Base-by-base conservation (phyloP, 1,284 basidiomycete genomes). In the Trametes versicolor region DNA sequence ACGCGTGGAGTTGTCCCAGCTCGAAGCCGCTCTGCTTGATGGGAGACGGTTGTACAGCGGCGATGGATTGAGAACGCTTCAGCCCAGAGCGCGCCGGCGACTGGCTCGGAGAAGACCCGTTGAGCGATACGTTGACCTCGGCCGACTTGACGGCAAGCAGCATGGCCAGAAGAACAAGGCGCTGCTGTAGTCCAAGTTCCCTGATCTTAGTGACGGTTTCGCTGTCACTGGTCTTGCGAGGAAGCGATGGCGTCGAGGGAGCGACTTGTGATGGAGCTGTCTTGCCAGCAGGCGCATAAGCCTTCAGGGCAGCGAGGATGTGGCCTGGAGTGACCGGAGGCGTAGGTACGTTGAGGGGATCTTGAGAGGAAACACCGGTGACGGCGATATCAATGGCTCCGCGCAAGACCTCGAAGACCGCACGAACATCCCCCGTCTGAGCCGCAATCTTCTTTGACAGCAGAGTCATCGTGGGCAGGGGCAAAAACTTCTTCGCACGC, bases 391-490 rank as follows among this genome's bases (percentile, higher is more conserved):
- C 91, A 65, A 94, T 91, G 8, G 92, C 91, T 13, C 90, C 86
- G 43, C 93, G 85, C 9, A 93, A 81, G 10, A 93, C 91, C 72
- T 92, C 92, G 59, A 94, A 89, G 2, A 93, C 78, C 27, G 85
- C 87, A 55, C 92, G 83, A 21, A 94, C 91, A 68, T 94, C 93
- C 13, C 92, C 93, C 0, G 93, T 93, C 68, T 90, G 82, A 1
- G 88, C 82, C 6, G 93, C 91, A 23, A 93, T 80, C 73, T 94
- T 94, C 79, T 92, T 92, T 19, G 89, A 85, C 21, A 94, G 82
- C 12, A 94, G 80, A 29, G 82, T 88, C 41, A 93, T 75, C 2
- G 90, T 82, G 0, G 90, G 81, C 5, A 76, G 63, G 0, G 92
- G 89, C 21, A 94, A 76, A 68, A 94, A 84, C 60, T 84, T 86